Evolutionary conservation across 2,329 filamentous ascomycete genomes (phyloP), one percentile per base, ranked within the genome.

Genomic region (Penicillium sp.): DNA sequence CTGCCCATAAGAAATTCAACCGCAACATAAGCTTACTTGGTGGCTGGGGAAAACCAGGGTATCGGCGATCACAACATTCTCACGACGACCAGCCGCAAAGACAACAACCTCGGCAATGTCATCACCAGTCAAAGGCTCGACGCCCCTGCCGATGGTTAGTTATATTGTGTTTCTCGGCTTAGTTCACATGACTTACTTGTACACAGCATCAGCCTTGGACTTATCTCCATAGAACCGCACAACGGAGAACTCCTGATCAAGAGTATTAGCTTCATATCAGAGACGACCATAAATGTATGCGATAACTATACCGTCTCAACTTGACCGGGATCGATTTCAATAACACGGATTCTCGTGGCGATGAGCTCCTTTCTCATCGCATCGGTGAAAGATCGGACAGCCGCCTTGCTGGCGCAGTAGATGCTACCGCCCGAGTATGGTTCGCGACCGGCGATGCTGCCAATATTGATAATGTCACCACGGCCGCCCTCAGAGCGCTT

Each of bases 391-490:
- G 83, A 88, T 65, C 89, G 85, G 54, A 96, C 88, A 1, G 92
- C 92, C 20, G 92, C 90, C 77, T 97, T 97, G 57, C 89, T 92
- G 1, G 92, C 90, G 74, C 92, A 96, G 82, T 97, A 97, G 70
- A 96, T 95, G 72, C 87, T 86, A 29, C 92, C 92, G 48, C 91
- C 90, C 1, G 85, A 80, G 73, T 96, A 97, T 11, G 90, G 83
- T 66, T 96, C 92, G 43, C 92, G 84, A 31, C 91, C 92, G n/a
- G 92, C 92, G 69, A 96, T 92, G 64, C 88, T 92, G 59, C 92
- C 92, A 69, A 97, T 86, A 71, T 97, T 97, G 78, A 99, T 96
- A 72, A 99, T 92, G 72, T 97, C 94, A 66, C 93, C 93, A 42
- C 83, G 80, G 55, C 92, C 92, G 57, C 89, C 88, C 55, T 93